Base-by-base conservation (phyloP, 306 rosid species). In the Purshia tridentata region DNA sequence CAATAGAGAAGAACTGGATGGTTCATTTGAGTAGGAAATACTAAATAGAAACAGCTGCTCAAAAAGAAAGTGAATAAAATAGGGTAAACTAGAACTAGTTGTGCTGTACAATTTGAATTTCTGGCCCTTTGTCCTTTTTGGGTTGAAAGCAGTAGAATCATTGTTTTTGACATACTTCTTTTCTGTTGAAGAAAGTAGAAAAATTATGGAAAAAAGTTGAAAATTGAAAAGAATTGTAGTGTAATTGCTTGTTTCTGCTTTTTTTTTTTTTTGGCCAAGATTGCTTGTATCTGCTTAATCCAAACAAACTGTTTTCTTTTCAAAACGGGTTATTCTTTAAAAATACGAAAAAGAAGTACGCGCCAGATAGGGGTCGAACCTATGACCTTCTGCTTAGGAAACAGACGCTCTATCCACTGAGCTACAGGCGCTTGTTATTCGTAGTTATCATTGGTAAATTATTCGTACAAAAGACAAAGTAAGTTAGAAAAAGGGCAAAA, bases 341-440 rank as follows among this genome's bases (percentile, higher is more conserved):
- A n/a, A n/a, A n/a, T n/a, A n/a, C n/a, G n/a, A n/a, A n/a, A n/a
- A n/a, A n/a, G n/a, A n/a, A n/a, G n/a, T n/a, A n/a, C 90, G 92
- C 96, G 88, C 91, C 92, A 88, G 96, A 76, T 88, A 88, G 96
- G 96, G 92, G 88, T 84, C 92, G 96, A 88, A 90, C 92, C 96
- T 88, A 86, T 82, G 96, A 86, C 96, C 90, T 88, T 90, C 92
- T 86, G 92, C 96, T 90, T 90, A 86, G 91, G 96, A 90, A 90
- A 90, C 89, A 87, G 90, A 85, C 90, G 92, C 96, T 90, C 92
- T 87, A 87, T 90, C 96, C 96, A 87, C 96, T 90, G 96, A 90
- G 96, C 96, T 86, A 87, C 96, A 84, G 55, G 90, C 96, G 92
- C 92, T 46, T 0, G 0, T 1, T 54, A 9, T 1, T 3, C 0